Conservation (phyloP, 2,329 filamentous ascomycete species). For the Hymenoscyphus infarciens region DNA sequence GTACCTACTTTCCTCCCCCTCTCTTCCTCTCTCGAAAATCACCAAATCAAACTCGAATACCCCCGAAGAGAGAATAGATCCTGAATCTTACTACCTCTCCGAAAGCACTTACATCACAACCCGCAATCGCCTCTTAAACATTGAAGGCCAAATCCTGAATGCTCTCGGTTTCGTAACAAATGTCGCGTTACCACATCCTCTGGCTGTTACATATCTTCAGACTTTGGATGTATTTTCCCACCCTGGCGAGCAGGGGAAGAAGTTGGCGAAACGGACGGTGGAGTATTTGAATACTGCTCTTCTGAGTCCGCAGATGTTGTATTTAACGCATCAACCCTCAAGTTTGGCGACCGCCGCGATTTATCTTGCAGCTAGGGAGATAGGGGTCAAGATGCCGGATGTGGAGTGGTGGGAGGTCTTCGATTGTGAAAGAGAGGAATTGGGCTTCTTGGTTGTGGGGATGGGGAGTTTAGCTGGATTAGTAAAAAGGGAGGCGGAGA, state of each 20-base stretch:
- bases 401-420: slow-evolving; percentile 98
- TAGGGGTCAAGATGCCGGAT: slow-evolving; percentile 73
- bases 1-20: slow-evolving; percentile 66
- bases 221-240: slow-evolving; percentile 66
- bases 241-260: slow-evolving; percentile 35
- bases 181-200: slow-evolving; percentile 78
- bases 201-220: slow-evolving; percentile 90
- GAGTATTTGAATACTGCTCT: slow-evolving; percentile 83
- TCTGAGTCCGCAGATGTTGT: slow-evolving; percentile 82
- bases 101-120: slow-evolving; percentile 68
- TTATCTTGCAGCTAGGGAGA: slow-evolving; percentile 81
- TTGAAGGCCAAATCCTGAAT: slow-evolving; percentile 74
- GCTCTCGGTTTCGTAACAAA: slow-evolving; percentile 78
- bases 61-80: slow-evolving; percentile 34
- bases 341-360: slow-evolving; percentile 83
- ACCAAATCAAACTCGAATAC: neutral
- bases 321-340: slow-evolving; percentile 86
- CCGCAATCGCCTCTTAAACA: slow-evolving; percentile 62
- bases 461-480: slow-evolving; percentile 74
- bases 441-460: slow-evolving; percentile 87
- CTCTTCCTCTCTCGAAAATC: slow-evolving; percentile 33
- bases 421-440: slow-evolving; percentile 88
- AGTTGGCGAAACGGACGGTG: slow-evolving; percentile 62
- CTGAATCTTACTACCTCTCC: slow-evolving; percentile 63
- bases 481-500: slow-evolving; percentile 22